A percentile compares a stretch with the other conserved stretches of the same genome.
Evolutionary conservation across 2,329 filamentous ascomycete species (phyloP).

Genomic region (Thelonectria olida): DNA sequence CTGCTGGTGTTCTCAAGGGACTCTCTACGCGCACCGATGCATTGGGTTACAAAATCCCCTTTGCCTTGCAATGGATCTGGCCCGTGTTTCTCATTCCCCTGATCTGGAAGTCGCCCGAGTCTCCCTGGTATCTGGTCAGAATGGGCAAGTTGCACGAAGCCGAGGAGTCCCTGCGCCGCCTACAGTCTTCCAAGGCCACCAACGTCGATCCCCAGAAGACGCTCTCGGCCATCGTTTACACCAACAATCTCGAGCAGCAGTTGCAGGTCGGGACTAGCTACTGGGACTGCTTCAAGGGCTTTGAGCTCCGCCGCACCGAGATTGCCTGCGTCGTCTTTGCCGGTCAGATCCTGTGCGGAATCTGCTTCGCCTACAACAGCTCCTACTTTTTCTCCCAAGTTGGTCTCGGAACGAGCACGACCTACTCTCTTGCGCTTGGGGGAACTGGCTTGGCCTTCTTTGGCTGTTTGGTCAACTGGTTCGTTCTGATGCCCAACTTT

Average conservation of each 20-base stretch:
- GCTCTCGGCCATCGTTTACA: conserved; percentile 53
- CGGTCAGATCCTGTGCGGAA: conserved; percentile 47
- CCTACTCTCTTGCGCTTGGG: conserved; percentile 49
- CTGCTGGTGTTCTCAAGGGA: conserved; percentile 42
- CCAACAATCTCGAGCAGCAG: conserved; percentile 50
- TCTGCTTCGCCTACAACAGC: conserved; percentile 49
- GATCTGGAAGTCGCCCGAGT: conserved; percentile 56
- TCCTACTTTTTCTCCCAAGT: conserved; percentile 53
- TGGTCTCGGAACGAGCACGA: conserved; percentile 41
- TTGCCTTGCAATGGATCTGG: conserved; percentile 59
- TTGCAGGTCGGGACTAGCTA: conserved; percentile 50
- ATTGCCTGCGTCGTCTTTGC: conserved; percentile 48
- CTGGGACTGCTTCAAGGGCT: conserved; percentile 54
- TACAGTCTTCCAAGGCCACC: conserved; percentile 34
- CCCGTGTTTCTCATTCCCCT: conserved; percentile 51
- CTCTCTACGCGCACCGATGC: conserved; percentile 42
- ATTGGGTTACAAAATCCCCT: conserved; percentile 58
- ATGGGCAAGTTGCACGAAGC: conserved; percentile 46
- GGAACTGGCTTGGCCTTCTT: conserved; percentile 51
- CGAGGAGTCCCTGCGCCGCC: conserved; percentile 43
- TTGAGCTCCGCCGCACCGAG: conserved; percentile 50
- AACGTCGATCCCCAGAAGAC: conserved; percentile 46
- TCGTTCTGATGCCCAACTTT: conserved; percentile 49
- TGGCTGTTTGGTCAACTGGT: conserved; percentile 56
- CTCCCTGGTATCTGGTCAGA: conserved; percentile 55